Evolutionary conservation across 2,329 filamentous ascomycete species (phyloP), one percentile per base, ranked within the genome.

Genomic region (Bipolaris oryzae): DNA sequence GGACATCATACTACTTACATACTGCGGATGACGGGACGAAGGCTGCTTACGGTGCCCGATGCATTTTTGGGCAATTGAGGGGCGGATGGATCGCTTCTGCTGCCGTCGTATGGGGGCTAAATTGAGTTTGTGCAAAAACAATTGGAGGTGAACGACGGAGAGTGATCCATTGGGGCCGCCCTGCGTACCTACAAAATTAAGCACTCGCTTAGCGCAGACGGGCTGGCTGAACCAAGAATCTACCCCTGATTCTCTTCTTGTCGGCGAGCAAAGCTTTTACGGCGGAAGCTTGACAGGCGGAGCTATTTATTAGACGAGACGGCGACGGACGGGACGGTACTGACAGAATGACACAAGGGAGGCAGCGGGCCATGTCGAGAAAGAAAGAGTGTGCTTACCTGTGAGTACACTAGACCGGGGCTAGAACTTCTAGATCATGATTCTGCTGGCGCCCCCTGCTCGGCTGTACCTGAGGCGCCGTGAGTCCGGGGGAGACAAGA

Each of bases 261-360:
- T 44, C 16, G 18, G 23, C 39, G 31, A 44, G 53, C 55, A 62
- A 67, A 62, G 61, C 63, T 31, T 66, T 64, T 64, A 54, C 44
- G 66, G 63, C 62, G 60, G 64, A 58, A 62, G 60, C 62, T 64
- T 67, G 49, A 57, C 35, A 38, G 18, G 43, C 39, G 34, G n/a
- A 43, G 35, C 23, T 37, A 41, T 37, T 52, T 34, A 31, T 52
- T 34, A 34, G 37, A 50, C 46, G 18, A 37, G 21, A 47, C 18
- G 9, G 28, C 16, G 16, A 37, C 10, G 13, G 31, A 10, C 39
- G 3, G 23, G 3, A 50, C 33, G 38, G 34, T 16, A 20, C 21
- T 31, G 33, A 42, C 52, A 55, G 51, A 20, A 28, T 20, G 45
- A 25, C 18, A 21, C 20, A 33, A 15, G 21, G 18, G 31, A 38